Evolutionary conservation across 495 filamentous ascomycete genomes (phyloP), one percentile per base, ranked within the genome.

Genomic region (Penicillium canariense): DNA sequence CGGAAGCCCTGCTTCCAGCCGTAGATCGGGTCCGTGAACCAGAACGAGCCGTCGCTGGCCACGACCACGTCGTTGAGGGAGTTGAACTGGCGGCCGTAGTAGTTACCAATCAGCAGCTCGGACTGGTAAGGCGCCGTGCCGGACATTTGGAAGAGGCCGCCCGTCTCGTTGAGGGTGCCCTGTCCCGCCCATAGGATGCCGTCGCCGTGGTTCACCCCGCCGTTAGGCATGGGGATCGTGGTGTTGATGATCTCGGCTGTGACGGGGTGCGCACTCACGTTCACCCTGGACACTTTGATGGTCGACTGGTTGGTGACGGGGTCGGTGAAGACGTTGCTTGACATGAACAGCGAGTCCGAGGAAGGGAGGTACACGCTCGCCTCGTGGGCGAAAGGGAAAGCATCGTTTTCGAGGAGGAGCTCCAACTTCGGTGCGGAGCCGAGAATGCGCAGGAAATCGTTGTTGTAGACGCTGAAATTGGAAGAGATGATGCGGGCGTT

Each of bases 11-110:
- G 73, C 25, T 71, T 60, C 48, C 60, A 74, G 50, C 70, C 77
- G 59, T 78, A 80, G 43, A 65, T 75, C 4, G 79, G 77, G 58
- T 84, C 81, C 1, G 81, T 84, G 63, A 84, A 84, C 77, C 76
- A 84, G 48, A 82, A 70, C 7, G 72, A 66, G 8, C 69, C 69
- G 53, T 78, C 73, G 5, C 50, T 55, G 45, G 68, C 63, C 10
- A 76, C 66, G 17, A 73, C 68, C 6, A 81, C 70, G 50, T 79
- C 78, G 50, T 80, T 77, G 47, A 71, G 44, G 18, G 70, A 77
- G 58, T 76, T 79, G 62, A 79, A 79, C 1, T 67, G 66, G 18
- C 71, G 68, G 32, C 76, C 70, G 54, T 78, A 70, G 63, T 72
- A 80, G 49, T 59, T 67, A 48, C 70, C 66, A 5, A 79, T 53